A percentile compares a stretch with the other conserved stretches of the same genome.
Conservation (phyloP, 2,329 filamentous ascomycete species). For the Cercospora zeina region DNA sequence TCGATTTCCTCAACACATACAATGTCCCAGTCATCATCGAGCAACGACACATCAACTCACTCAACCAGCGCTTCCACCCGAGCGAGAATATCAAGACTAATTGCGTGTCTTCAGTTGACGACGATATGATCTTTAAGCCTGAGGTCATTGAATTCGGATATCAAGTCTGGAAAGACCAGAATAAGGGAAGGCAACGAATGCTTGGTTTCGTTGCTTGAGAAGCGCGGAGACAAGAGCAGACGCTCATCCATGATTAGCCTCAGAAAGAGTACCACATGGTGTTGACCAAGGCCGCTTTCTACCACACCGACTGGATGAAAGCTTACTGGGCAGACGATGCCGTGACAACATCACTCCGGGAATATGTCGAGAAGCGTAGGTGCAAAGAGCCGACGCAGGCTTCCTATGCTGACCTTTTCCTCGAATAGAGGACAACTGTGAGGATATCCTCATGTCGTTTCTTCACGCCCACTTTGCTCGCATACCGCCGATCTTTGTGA, state of each 20-base stretch:
- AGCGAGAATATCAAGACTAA: neutral
- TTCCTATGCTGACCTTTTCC: neutral
- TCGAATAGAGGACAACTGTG: neutral
- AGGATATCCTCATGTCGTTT: neutral
- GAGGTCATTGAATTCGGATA: neutral
- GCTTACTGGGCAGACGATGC: neutral
- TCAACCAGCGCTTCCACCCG: neutral
- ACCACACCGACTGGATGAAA: slow-evolving; percentile 1
- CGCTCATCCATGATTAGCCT: neutral
- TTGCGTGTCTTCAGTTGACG: neutral
- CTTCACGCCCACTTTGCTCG: neutral
- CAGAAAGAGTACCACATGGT: neutral
- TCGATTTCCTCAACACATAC: neutral
- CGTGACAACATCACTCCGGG: neutral
- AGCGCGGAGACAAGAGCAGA: neutral
- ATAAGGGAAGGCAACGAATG: neutral
- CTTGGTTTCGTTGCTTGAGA: neutral
- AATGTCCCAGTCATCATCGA: neutral
- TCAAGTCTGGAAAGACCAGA: neutral
- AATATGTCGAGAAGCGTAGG: neutral
- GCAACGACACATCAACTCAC: neutral
- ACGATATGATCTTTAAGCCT: neutral
- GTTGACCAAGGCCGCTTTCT: neutral
- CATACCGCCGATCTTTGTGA: neutral
- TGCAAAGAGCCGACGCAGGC: too few species aligned